phyloP scores from a whole-genome alignment of 352 stramenopile genomes.

The Phytopythium vexans region DNA sequence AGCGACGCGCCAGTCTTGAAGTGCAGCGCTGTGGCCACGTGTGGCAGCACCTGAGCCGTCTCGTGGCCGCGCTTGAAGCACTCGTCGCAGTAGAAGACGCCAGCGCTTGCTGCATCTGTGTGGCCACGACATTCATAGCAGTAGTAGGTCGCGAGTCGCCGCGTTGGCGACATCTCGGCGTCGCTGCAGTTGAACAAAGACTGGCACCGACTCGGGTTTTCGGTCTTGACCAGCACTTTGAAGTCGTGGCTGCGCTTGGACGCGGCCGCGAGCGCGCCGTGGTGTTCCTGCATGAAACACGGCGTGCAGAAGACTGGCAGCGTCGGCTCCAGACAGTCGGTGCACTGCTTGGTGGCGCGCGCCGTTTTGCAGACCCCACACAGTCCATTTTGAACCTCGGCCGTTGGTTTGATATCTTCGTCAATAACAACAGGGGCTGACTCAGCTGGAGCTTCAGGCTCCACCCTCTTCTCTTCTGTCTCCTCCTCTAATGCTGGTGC shows the following conservation, averaged over 20 bases:
- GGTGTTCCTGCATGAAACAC: slow-evolving; percentile 60
- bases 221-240: slow-evolving; percentile 23
- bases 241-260: slow-evolving; percentile 53
- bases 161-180: slow-evolving; percentile 2
- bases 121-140: slow-evolving; percentile 27
- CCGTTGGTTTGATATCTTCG: background rate
- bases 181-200: slow-evolving; percentile 14
- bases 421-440: slow-evolving; percentile 1
- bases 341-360: slow-evolving; percentile 46
- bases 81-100: slow-evolving; percentile 63
- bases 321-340: slow-evolving; percentile 35
- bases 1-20: slow-evolving; percentile 48
- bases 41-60: slow-evolving; percentile 36
- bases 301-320: slow-evolving; percentile 33
- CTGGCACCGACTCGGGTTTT: slow-evolving; percentile 26
- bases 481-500: background rate
- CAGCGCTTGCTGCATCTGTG: slow-evolving; percentile 3
- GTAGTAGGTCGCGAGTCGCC: slow-evolving; percentile 33
- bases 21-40: slow-evolving; percentile 39
- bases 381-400: slow-evolving; percentile 13
- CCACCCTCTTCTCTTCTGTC: background rate
- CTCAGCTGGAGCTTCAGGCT: background rate
- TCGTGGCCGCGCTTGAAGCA: slow-evolving; percentile 51
- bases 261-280: background rate
- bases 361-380: slow-evolving; percentile 35